Base-by-base conservation (phyloP, 2,329 filamentous ascomycete species). In the Aspergillus sergii region DNA sequence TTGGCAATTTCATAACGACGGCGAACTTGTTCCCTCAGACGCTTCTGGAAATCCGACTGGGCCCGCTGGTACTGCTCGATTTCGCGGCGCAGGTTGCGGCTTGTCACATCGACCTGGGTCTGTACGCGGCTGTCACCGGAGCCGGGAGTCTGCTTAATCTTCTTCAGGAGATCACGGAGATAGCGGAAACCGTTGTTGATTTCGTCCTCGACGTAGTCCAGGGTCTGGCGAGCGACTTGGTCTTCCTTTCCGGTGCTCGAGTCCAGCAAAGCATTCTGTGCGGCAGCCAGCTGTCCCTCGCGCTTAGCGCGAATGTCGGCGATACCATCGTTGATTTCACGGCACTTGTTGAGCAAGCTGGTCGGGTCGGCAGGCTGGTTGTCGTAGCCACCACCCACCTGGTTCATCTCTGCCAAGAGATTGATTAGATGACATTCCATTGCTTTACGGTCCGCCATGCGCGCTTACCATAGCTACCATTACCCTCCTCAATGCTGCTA, bases 1-100 rank as follows among this genome's bases (percentile, higher is more conserved):
- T 89, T 87, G 60, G 95, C 94, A 75, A 98, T 97, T 63, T 91
- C 87, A 80, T 96, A 97, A 77, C 97, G 93, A 60, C 95, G 88
- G 68, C 89, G 91, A 81, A 96, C 91, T 79, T 96, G 92, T 57
- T 93, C 91, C 76, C 92, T 86, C 36, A 92, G 88, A 69, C 90
- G 89, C 79, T 91, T 91, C 75, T 91, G 88, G 84, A 94, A 97
- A 26, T 89, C 85, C 1, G 87, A 87, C 79, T 98, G 94, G 60
- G 92, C 84, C 68, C 88, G 85, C 79, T 95, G 92, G 82, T 94
- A 97, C 65, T 88, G 82, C 70, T 91, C 87, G 77, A 97, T 94
- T 64, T 92, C 91, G 51, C 85, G 83, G 82, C 94, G 94, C 70
- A 97, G 84, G 61, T 90, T 87, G 58, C 91, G 87, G 77, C 96